Evolutionary conservation across 176 grass and related monocot genomes (phyloP), one percentile per base, ranked within the genome.

Genomic region (Neostapfia colusana): DNA sequence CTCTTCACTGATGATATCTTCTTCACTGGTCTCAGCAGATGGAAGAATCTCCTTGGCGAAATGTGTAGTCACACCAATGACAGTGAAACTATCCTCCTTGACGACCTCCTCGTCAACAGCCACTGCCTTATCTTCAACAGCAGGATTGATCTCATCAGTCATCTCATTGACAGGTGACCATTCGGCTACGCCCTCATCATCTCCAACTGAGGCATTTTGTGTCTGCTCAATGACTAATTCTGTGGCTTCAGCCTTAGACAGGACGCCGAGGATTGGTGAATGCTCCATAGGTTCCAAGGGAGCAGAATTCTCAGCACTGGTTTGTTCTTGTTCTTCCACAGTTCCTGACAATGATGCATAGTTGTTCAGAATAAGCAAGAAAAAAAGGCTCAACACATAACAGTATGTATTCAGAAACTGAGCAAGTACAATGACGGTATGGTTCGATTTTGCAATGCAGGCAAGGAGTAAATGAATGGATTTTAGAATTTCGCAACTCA

Each of bases 251-350:
- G 0, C 63, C 59, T 89, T 79, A 14, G 80, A 81, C 76, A 89
- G 21, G 14, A 83, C 44, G 21, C 91, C 85, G 3, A 80, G 17
- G 63, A 90, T 96, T 24, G 87, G 87, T 37, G 89, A 89, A 78
- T 88, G 78, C 14, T 61, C 74, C 46, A 84, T 65, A 27, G 14
- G 18, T 53, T 58, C 21, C 66, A 87, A 44, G 43, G 41, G 21
- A 79, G 13, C 18, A 69, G 62, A 55, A 17, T 58, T 55, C 72
- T 89, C 65, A 69, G 49, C 60, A 55, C 45, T 73, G 59, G 7
- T 0, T 8, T 9, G 37, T 53, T 66, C 58, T 31, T 73, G 34
- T 15, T 77, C 65, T 85, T 71, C 67, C 21, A 12, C 65, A 72
- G n/a, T 38, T 59, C 31, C 77, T 76, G 36, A 60, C 6, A 81